These are phyloP conservation scores for Kurtzmaniella natalensis DNA, from an alignment of 1,139 yeast species.

Conservation along the genomic window DNA sequence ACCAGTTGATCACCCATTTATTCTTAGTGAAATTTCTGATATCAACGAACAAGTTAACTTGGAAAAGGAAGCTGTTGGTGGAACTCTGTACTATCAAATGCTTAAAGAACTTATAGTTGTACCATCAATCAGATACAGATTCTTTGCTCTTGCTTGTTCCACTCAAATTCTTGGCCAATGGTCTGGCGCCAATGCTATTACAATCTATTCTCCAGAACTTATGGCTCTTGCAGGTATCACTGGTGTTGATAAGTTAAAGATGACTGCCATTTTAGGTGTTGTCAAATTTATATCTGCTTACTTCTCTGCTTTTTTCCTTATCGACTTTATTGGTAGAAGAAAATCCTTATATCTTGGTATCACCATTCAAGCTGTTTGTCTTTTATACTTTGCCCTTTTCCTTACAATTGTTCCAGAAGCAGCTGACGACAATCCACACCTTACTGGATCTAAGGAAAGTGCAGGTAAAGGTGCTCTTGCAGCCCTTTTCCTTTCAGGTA, in stretches of 20 bases:
- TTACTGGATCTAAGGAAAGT: conserved; percentile 25
- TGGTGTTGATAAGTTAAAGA: conserved; percentile 33
- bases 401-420: conserved; percentile 46
- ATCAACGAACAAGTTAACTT: conserved; percentile 40
- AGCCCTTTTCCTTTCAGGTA: conserved; percentile 48
- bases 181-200: conserved; percentile 60
- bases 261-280: conserved; percentile 47
- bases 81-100: conserved; percentile 14
- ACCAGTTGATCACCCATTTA: conserved; percentile 47
- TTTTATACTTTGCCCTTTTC: conserved; percentile 42
- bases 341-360: conserved; percentile 37
- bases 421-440: conserved; percentile 20
- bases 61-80: conserved; percentile 32
- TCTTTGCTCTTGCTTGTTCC: conserved; percentile 37
- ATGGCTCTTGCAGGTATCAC: conserved; percentile 47
- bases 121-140: conserved; percentile 40
- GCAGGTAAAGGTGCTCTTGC: conserved; percentile 53
- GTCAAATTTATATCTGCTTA: conserved; percentile 44
- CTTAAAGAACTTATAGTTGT: conserved; percentile 31
- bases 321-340: conserved; percentile 46
- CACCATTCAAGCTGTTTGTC: conserved; percentile 26
- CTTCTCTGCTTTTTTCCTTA: conserved; percentile 41
- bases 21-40: conserved; percentile 49
- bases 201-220: conserved; percentile 56
- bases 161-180: conserved; percentile 57